These are phyloP conservation scores for Chimonanthus salicifolius DNA, from an alignment of 164 flowering plant genomes.

Conservation along the genomic window DNA sequence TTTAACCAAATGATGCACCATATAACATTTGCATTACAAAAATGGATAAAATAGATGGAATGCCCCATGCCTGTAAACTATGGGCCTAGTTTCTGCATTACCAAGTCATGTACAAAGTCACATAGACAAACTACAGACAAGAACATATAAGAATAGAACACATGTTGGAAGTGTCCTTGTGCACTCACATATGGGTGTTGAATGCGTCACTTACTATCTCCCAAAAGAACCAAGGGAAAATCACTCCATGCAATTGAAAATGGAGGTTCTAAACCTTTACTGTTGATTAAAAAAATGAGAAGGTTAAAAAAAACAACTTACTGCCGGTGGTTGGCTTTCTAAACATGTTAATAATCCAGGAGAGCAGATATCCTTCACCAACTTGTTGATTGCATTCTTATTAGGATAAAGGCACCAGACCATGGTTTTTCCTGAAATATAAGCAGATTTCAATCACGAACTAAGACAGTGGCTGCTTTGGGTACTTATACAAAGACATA, in stretches of 20 bases:
- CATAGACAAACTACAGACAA: not conserved
- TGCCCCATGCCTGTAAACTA: no score
- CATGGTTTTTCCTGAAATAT: conserved; percentile 53
- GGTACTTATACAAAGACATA: no score
- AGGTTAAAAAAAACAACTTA: conserved; percentile 13
- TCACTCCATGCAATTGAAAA: no score
- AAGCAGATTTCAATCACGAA: conserved; percentile 3
- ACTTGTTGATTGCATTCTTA: conserved; percentile 45
- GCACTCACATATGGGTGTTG: not conserved
- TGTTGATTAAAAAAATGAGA: not conserved
- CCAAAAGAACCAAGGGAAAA: no score
- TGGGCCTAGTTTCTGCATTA: no score
- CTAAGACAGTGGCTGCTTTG: not conserved
- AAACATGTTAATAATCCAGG: conserved; percentile 15
- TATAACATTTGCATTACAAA: no score
- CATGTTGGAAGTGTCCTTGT: not conserved
- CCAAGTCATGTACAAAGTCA: no score
- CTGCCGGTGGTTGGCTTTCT: conserved; percentile 26
- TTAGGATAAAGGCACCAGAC: conserved; percentile 96
- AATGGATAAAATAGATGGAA: no score
- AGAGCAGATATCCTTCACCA: conserved; percentile 52
- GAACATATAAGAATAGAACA: not conserved
- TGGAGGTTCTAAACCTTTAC: not conserved
- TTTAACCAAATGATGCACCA: no score
- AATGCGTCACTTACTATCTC: no score